Base-by-base conservation (phyloP, 2,329 filamentous ascomycete genomes). In the Arthrinium phaeospermum region DNA sequence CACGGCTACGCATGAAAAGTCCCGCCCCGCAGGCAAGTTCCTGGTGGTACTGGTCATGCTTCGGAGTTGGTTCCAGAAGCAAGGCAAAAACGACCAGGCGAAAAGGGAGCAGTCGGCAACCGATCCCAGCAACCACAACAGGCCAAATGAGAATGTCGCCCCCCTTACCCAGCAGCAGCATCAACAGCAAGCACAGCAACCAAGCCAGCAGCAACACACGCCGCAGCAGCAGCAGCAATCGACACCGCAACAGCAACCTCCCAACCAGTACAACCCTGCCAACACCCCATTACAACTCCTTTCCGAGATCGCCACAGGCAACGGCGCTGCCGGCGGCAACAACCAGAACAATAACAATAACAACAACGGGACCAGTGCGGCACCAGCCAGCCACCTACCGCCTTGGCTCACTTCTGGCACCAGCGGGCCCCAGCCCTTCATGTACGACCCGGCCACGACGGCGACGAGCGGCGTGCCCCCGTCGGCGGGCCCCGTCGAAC, bases 21-120 rank as follows among this genome's bases (percentile, higher is more conserved):
- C 90, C 64, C 86, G 91, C 1, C 90, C 91, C 0, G 89, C 92
- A 0, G 85, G 87, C 69, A 94, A 94, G 80, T 95, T 95, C 74
- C 84, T 92, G 2, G 86, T 93, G 72, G 91, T 94, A 7, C 83
- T 95, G 13, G 84, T 88, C 69, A 92, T 94, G 90, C 82, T 95
- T 37, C 89, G 89, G 57, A 88, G 86, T 37, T 94, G 92, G 92
- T 93, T 93, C 79, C 80, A 88, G 77, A 85, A 90, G 75, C 70
- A 82, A 83, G 72, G 75, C 2, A 49, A 24, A 64, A 12, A 34
- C 47, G 22, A 37, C 19, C 47, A 71, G 61, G 41, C 6, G 37
- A 13, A 73, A 74, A 34, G 70, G 49, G 61, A 73, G 74, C 16
- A 75, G 74, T 46, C 72, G 68, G 19, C 74, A 75, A 45, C 72